Evolutionary conservation across 2,329 filamentous ascomycete genomes (phyloP).

Genomic region (Colletotrichum scovillei): DNA sequence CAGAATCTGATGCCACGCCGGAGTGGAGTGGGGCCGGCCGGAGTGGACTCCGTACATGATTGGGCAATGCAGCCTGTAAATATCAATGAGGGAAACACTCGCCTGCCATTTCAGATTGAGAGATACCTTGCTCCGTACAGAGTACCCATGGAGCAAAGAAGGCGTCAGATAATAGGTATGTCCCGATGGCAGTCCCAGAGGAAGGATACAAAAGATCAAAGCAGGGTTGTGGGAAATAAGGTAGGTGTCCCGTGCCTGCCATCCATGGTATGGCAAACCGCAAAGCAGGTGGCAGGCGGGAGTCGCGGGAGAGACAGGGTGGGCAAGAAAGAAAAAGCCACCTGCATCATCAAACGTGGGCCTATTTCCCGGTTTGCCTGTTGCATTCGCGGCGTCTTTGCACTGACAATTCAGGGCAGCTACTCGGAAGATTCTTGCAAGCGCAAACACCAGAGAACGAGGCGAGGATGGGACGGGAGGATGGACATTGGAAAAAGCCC

Average conservation of each 20-base stretch:
- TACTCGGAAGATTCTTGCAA: background rate
- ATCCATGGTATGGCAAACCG: background rate
- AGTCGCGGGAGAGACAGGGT: background rate
- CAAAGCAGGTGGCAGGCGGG: background rate
- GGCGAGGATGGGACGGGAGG: background rate
- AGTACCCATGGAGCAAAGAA: background rate
- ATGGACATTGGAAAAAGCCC: background rate
- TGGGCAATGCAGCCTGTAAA: background rate
- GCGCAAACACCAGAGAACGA: background rate
- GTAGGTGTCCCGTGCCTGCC: background rate
- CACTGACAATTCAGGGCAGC: background rate
- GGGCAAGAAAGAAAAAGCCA: background rate
- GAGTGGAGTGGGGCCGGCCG: background rate
- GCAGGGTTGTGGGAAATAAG: background rate
- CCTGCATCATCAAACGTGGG: constrained; percentile 12
- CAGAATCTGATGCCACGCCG: background rate
- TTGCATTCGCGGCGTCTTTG: background rate
- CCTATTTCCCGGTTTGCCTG: background rate
- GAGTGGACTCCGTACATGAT: background rate
- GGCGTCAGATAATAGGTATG: background rate
- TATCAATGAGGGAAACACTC: background rate
- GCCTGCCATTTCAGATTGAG: background rate
- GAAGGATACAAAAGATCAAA: background rate
- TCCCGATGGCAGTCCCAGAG: background rate
- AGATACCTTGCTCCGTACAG: too few relatives aligned